Percentiles rank a stretch among this genome's conserved stretches.
Conservation (phyloP, 208 protist species). For the Leishmania aethiopica region DNA sequence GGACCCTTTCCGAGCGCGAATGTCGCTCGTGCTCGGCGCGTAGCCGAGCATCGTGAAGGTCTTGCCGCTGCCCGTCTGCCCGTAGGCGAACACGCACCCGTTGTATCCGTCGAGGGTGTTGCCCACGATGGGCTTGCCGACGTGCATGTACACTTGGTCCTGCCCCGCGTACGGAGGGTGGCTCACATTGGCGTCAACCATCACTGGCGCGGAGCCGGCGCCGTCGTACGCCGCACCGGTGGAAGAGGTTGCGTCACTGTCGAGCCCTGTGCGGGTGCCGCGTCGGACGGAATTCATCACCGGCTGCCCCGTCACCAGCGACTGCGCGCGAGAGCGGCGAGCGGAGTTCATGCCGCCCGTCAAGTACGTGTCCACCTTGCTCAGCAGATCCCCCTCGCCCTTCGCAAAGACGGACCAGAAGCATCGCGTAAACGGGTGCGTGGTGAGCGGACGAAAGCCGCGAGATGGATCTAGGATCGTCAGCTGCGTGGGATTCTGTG, state of each 20-base stretch:
- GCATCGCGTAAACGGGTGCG: slow-evolving; percentile 75
- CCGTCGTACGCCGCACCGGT: slow-evolving; percentile 13
- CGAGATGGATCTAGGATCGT: slow-evolving; percentile 71
- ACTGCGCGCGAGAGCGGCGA: slow-evolving; percentile 34
- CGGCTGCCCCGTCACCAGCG: slow-evolving; percentile 15
- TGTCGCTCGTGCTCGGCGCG: slow-evolving; percentile 42
- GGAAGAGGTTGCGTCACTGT: not conserved
- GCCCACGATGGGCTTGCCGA: slow-evolving; percentile 75
- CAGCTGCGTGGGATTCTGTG: slow-evolving; percentile 68
- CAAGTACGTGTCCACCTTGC: slow-evolving; percentile 48
- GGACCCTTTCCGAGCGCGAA: slow-evolving; percentile 16
- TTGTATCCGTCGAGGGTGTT: slow-evolving; percentile 88
- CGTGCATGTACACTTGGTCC: slow-evolving; percentile 69
- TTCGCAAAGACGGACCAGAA: slow-evolving; percentile 83
- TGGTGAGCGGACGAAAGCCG: slow-evolving; percentile 55
- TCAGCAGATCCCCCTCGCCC: slow-evolving; percentile 23
- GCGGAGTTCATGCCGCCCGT: slow-evolving; percentile 52
- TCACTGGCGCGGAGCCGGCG: slow-evolving; percentile 52
- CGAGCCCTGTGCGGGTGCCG: slow-evolving; percentile 4
- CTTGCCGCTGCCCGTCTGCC: slow-evolving; percentile 92
- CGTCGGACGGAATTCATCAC: slow-evolving; percentile 19
- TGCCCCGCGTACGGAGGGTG: slow-evolving; percentile 83
- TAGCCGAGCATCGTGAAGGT: slow-evolving; percentile 94
- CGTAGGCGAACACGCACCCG: slow-evolving; percentile 91
- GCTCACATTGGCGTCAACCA: slow-evolving; percentile 44